Base-by-base conservation (phyloP, 345 rosid species). In the Isatis tinctoria region DNA sequence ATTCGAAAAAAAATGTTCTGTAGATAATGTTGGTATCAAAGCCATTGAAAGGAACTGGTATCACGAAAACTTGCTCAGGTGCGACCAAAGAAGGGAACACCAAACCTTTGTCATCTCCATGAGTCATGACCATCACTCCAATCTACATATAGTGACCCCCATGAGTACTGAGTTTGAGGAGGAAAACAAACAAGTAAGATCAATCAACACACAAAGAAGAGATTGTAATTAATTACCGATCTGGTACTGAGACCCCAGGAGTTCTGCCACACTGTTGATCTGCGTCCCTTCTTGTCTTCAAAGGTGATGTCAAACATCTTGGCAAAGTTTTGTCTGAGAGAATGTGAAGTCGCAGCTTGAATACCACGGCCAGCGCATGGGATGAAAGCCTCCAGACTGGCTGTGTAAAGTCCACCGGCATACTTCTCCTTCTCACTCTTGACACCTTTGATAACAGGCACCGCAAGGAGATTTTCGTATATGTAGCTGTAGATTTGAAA, bases 261-360 rank as follows among this genome's bases (percentile, higher is more conserved):
- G 74, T 95, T 95, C 85, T 95, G 99, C 99, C 99, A 95, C 75
- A 82, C 97, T 96, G 84, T 90, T 45, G 81, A 84, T 82, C 74
- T 92, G 83, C 88, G 93, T 52, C 97, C 93, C 81, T 88, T 90
- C 60, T 95, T 97, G 78, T 95, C 86, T 82, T 95, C 97, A 74
- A 81, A 92, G 80, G 78, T 86, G 60, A 72, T 95, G 80, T 95
- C 97, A 54, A 92, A 95, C 99, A 95, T 95, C 73, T 92, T 90
- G 8, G 99, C 95, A 60, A 95, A 95, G 66, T 95, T 95, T 75
- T 95, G 97, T 43, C 99, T 97, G 73, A 95, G 74, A 71, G 96
- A 95, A 67, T 95, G 97, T 10, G 97, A 95, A 65, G 99, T 95
- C 75, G 97, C 99, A 74, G 97, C 99, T 88, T 95, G 99, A 43